Evolutionary conservation across 352 stramenopile species (phyloP), one percentile per base, ranked within the genome.

Genomic region (Phytophthora europaea): DNA sequence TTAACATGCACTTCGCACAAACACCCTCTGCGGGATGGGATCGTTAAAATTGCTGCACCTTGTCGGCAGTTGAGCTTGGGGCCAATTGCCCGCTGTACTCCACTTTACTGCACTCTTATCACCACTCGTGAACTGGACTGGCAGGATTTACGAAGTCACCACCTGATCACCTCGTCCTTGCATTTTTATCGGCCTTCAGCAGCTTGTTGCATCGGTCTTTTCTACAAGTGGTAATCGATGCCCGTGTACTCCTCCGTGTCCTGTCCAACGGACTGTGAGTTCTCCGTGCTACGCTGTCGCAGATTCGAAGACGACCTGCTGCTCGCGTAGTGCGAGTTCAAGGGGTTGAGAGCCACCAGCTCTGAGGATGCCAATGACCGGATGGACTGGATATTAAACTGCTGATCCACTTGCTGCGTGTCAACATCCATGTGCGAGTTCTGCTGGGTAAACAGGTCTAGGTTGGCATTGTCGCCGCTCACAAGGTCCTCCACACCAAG

Each of bases 401-500:
- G 79, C 28, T 87, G 79, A 64, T 88, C 81, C 33, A 79, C 80
- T 64, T 86, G 83, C 33, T 82, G 75, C 51, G 87, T 93, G 55
- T 94, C 87, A 16, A 97, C 73, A 65, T 97, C 90, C 90, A 97
- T 97, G 79, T 97, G 90, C 53, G 87, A 93, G 73, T 93, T 94
- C 73, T 97, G 90, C 70, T 94, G 87, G 38, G 87, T 92, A 72
- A 93, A 91, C 54, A 93, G 61, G 26, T 93, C 82, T 45, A 91
- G 65, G 26, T 89, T 70, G 13, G 74, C 51, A 5, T 67, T 73
- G 31, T 89, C 84, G 4, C 73, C 65, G 22, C 71, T 79, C 13
- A 92, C 78, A 28, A 94, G 73, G 55, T 94, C 84, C 61, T 95
- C 88, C 4, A 96, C 87, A 28, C 84, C 88, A 5, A 97, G 72